Evolutionary conservation across 257 asterid genomes (phyloP).

Genomic region (Petunia axillaris): DNA sequence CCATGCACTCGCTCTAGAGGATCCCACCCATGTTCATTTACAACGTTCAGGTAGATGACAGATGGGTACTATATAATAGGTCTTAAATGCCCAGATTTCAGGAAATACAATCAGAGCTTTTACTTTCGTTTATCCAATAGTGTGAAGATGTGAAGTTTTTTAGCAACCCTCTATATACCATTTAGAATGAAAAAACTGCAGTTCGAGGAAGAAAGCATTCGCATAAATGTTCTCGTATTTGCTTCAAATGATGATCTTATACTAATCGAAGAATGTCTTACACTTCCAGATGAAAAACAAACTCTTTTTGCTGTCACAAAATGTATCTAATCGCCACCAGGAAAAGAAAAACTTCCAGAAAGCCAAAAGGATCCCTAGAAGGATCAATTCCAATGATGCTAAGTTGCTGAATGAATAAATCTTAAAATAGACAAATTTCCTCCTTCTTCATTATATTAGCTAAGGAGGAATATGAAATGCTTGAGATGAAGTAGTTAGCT

Average conservation of each 20-base stretch:
- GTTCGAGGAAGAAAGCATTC: background rate
- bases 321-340: background rate
- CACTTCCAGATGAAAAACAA: background rate
- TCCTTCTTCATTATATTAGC: constrained; percentile 6
- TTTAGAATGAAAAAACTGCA: background rate
- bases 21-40: background rate
- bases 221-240: background rate
- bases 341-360: constrained; percentile 10
- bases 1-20: background rate
- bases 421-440: background rate
- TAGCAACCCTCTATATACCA: background rate
- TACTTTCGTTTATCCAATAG: background rate
- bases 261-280: background rate
- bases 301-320: background rate
- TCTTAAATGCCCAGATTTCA: constrained; percentile 11
- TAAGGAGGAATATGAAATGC: constrained; percentile 14
- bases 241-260: background rate
- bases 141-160: background rate
- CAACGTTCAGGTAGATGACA: background rate
- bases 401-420: constrained; percentile 4
- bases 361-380: constrained; percentile 2
- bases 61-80: background rate
- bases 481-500: background rate
- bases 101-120: background rate
- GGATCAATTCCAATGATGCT: background rate